Conservation (phyloP, 345 rosid genomes). For the Arabis hirsuta region DNA sequence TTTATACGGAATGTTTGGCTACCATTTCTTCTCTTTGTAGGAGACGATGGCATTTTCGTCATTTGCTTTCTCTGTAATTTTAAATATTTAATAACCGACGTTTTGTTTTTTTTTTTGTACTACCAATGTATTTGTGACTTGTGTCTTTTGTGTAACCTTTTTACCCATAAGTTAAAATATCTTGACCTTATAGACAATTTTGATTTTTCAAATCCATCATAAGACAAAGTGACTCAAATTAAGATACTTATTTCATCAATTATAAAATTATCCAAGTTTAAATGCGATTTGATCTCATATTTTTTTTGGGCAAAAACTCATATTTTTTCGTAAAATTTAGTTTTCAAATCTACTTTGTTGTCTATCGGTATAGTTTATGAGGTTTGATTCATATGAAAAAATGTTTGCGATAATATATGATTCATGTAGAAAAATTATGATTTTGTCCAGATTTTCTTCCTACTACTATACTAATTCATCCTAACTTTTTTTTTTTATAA, state of each 20-base stretch:
- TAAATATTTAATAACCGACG: constrained; percentile 17
- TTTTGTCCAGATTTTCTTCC: neutral
- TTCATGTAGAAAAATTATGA: neutral
- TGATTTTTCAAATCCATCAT: constrained; percentile 13
- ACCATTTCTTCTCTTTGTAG: constrained; percentile 7
- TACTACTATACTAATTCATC: neutral
- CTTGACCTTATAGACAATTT: neutral
- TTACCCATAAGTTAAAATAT: constrained; percentile 6
- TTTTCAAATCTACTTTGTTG: no score
- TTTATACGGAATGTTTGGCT: constrained; percentile 43
- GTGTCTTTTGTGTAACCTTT: constrained; percentile 10
- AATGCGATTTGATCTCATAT: no score
- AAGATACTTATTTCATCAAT: neutral
- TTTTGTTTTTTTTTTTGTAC: constrained; percentile 1
- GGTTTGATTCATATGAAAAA: no score
- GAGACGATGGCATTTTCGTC: constrained; percentile 34
- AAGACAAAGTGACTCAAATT: neutral
- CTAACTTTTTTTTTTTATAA: neutral
- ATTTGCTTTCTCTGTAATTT: neutral
- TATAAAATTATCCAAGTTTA: neutral
- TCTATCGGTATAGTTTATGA: no score
- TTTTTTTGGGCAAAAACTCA: no score
- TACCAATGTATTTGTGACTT: constrained; percentile 2
- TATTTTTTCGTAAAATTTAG: no score
- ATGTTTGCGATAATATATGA: no score